These are phyloP conservation scores for Pythium folliculosum DNA, from an alignment of 352 stramenopile genomes.

Conservation along the genomic window DNA sequence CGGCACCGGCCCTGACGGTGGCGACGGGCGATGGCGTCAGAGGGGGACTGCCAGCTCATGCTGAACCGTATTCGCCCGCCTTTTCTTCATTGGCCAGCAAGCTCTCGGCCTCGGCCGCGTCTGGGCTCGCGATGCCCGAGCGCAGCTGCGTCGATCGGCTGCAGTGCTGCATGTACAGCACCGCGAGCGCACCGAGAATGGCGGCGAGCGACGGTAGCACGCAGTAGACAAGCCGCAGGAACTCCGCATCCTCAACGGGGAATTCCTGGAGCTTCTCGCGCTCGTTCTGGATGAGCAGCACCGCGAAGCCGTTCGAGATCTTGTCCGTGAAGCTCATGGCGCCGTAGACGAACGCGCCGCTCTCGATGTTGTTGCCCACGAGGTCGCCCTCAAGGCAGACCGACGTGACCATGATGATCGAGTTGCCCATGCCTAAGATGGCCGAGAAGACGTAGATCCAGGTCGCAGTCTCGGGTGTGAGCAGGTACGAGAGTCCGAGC, in stretches of 20 bases:
- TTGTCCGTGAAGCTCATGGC: constrained; percentile 90
- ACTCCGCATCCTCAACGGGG: constrained; percentile 61
- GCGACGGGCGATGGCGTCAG: constrained; percentile 3
- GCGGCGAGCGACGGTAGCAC: constrained; percentile 64
- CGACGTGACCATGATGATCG: constrained; percentile 87
- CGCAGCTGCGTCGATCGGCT: constrained; percentile 39
- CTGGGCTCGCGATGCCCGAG: constrained; percentile 19
- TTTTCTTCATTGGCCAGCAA: constrained; percentile 26
- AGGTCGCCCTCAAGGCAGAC: constrained; percentile 83
- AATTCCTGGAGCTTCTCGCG: constrained; percentile 65
- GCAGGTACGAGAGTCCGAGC: constrained; percentile 54
- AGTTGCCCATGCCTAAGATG: constrained; percentile 82
- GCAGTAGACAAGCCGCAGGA: constrained; percentile 77
- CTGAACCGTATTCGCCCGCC: constrained; percentile 25
- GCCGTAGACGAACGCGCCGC: constrained; percentile 84
- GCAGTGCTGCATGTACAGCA: constrained; percentile 78
- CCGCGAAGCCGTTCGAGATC: constrained; percentile 81
- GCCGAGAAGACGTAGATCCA: constrained; percentile 78
- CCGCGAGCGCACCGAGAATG: constrained; percentile 54
- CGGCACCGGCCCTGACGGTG: not conserved
- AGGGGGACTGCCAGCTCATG: constrained; percentile 1
- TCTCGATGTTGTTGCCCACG: constrained; percentile 81
- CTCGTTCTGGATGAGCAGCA: constrained; percentile 83
- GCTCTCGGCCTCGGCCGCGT: constrained; percentile 35
- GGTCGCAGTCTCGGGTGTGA: constrained; percentile 56